Conservation (phyloP, 306 rosid genomes). For the Hippophae tibetana region DNA sequence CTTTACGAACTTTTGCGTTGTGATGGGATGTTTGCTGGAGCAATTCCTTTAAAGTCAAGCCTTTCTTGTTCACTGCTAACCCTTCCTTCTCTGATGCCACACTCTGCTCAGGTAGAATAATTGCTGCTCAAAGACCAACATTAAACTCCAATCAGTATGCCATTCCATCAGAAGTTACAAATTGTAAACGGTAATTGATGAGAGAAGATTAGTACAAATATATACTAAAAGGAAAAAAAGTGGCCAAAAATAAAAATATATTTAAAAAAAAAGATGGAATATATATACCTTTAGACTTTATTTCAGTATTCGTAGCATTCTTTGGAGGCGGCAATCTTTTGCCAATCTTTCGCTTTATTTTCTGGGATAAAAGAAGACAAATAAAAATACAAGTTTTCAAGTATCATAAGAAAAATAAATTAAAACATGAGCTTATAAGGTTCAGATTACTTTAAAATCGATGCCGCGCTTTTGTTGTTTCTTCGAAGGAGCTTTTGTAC, state of each 20-base stretch:
- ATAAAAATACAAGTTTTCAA: not conserved
- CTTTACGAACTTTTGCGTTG: conserved; percentile 81
- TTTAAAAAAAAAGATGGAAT: not conserved
- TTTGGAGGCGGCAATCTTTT: conserved; percentile 78
- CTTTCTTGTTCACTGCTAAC: conserved; percentile 79
- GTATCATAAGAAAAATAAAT: conserved; percentile 3
- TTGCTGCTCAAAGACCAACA: conserved; percentile 44
- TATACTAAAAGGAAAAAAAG: too few relatives aligned
- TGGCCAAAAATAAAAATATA: too few relatives aligned
- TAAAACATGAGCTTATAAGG: not conserved
- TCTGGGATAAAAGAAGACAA: conserved; percentile 30
- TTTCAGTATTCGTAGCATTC: conserved; percentile 70
- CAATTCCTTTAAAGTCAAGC: conserved; percentile 86
- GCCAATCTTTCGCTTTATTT: conserved; percentile 79
- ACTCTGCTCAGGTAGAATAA: conserved; percentile 83
- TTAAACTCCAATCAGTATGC: conserved; percentile 10
- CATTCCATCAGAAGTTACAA: conserved; percentile 1
- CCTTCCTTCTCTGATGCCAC: conserved; percentile 75
- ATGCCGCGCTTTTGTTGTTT: conserved; percentile 55
- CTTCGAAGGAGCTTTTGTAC: conserved; percentile 45
- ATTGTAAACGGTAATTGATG: too few relatives aligned
- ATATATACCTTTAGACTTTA: conserved; percentile 64
- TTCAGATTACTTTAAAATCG: conserved; percentile 55
- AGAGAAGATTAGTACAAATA: not conserved
- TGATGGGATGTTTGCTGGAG: conserved; percentile 84